Evolutionary conservation across 2,329 filamentous ascomycete species (phyloP).

Genomic region (Beauveria asiatica): DNA sequence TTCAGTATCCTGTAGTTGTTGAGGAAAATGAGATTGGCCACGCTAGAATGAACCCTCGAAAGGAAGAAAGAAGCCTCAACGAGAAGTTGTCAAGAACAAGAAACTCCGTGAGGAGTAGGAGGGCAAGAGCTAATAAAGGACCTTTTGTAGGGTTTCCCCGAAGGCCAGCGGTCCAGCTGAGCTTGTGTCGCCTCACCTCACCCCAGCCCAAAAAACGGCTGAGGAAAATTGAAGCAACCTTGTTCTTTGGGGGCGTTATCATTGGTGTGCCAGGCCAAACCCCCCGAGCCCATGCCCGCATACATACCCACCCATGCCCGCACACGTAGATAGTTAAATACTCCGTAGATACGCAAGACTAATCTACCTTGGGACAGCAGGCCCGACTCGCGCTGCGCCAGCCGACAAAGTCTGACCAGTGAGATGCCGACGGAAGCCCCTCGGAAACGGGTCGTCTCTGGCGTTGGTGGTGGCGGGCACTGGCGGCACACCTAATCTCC

Average conservation of each 20-base stretch:
- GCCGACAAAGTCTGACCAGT: background rate
- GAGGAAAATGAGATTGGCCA: background rate
- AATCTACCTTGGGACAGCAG: background rate
- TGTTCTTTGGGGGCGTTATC: background rate
- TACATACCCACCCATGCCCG: background rate
- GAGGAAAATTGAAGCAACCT: background rate
- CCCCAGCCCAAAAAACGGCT: background rate
- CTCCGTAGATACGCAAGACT: background rate
- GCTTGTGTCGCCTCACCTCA: background rate
- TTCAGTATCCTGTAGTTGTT: too few species aligned
- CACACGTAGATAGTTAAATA: background rate
- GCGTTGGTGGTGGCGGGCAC: background rate
- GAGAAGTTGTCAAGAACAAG: background rate
- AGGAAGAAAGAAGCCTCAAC: background rate
- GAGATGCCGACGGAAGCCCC: background rate
- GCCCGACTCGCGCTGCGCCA: background rate
- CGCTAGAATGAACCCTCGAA: background rate
- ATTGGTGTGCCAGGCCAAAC: background rate
- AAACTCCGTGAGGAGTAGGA: background rate
- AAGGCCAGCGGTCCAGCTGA: background rate
- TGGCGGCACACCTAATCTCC: background rate
- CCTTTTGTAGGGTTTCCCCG: constrained; percentile 1
- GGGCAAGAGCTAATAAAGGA: background rate
- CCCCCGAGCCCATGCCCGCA: background rate
- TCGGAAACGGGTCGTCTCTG: background rate